Conservation (phyloP, 2,329 filamentous ascomycete genomes). For the Salinomyces thailandicus region DNA sequence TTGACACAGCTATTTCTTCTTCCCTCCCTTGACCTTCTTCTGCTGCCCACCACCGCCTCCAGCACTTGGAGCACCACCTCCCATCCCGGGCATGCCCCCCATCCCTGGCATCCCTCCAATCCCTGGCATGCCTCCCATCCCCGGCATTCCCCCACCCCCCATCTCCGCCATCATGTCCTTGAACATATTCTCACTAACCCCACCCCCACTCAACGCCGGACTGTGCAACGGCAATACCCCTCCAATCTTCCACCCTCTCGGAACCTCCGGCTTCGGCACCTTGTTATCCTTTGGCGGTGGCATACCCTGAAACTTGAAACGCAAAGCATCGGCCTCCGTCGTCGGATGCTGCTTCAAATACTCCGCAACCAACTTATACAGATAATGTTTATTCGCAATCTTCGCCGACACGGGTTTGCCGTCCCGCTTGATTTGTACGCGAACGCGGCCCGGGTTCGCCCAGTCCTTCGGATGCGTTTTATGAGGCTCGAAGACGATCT, state of each 20-base stretch:
- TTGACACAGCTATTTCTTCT: conserved; percentile 16
- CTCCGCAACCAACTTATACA: conserved; percentile 69
- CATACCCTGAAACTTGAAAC: conserved; percentile 62
- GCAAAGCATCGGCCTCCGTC: conserved; percentile 57
- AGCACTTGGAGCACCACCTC: conserved; percentile 1
- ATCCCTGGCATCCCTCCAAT: conserved; percentile 8
- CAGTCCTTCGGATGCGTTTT: conserved; percentile 95
- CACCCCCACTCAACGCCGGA: conserved; percentile 81
- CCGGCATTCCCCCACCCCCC: conserved; percentile 31
- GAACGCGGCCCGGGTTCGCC: conserved; percentile 87
- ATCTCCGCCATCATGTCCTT: conserved; percentile 98
- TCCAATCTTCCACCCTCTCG: conserved; percentile 84
- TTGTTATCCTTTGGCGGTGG: conserved; percentile 50
- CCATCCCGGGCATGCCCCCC: conserved; percentile 5
- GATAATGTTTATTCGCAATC: conserved; percentile 71
- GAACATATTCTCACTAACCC: conserved; percentile 86
- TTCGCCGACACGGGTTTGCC: conserved; percentile 39
- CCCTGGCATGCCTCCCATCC: conserved; percentile 23
- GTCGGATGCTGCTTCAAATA: conserved; percentile 73
- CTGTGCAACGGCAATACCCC: conserved; percentile 77
- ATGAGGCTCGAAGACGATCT: conserved; percentile 75
- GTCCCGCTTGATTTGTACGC: conserved; percentile 60
- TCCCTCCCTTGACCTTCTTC: conserved; percentile 25
- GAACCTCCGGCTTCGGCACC: conserved; percentile 46
- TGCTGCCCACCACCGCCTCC: conserved; percentile 11